Evolutionary conservation across 1,284 basidiomycete genomes (phyloP), one percentile per base, ranked within the genome.

Genomic region (Lentinula novae-zelandiae): DNA sequence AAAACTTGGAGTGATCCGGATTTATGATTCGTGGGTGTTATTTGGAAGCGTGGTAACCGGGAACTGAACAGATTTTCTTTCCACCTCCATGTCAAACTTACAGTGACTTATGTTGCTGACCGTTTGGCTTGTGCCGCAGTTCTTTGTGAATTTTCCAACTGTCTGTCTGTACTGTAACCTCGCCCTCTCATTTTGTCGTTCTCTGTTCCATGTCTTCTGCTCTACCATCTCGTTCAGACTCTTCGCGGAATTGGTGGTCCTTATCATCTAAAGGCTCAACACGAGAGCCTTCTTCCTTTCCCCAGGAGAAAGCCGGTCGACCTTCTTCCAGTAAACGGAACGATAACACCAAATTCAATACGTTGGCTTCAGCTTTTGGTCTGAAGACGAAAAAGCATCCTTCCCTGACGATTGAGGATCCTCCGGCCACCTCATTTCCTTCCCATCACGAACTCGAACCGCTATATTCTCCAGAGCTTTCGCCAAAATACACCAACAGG

Each of bases 351-450:
- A 83, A 76, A 62, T 76, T 85, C 67, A 83, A 80, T 63, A 78
- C 82, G 2, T 70, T 90, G 46, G 81, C 82, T 13, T 76, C 80
- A 52, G 84, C 82, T 46, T 82, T 89, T 56, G 84, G 86, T 57
- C 76, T 87, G 67, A 87, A 82, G 70, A 74, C 82, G 15, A 88
- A 83, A 74, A 88, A 85, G 48, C 71, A 68, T 63, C 76, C 72
- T 39, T 76, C 82, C 0, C 72, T 85, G 40, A 73, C 82, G 55
- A 82, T 85, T 63, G 79, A 83, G 64, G 78, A 82, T 64, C 78
- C 80, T 12, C 78, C 75, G 20, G 61, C 71, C 31, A 46, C 17
- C 36, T 36, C 27, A 12, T 67, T 65, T 62, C 68, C 57, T 61
- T 61, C 46, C 53, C 68, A 60, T 63, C 63, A 5, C 27, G 42